Evolutionary conservation across 805 yeast species (phyloP).

Genomic region (Pichia gijzeniarum): DNA sequence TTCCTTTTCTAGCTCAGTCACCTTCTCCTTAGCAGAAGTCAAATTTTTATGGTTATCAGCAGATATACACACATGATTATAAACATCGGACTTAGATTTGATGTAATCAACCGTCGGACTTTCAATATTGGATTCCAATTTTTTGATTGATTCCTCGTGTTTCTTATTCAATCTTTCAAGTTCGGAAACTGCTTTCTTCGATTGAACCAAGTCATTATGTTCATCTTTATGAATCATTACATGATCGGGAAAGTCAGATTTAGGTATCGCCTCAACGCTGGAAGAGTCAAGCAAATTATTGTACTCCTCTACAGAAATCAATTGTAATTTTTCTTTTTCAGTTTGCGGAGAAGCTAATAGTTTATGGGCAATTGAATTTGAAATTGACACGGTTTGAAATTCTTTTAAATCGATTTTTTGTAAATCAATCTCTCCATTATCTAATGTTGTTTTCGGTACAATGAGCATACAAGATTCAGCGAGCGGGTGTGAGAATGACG

Average conservation of each 20-base stretch:
- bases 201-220: not conserved
- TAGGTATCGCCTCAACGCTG: not conserved
- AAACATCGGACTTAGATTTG: slow-evolving; percentile 12
- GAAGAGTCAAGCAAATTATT: not conserved
- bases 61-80: slow-evolving; percentile 14
- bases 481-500: not conserved
- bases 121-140: not conserved
- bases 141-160: slow-evolving; percentile 7
- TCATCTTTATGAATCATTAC: not conserved
- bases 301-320: not conserved
- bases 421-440: not conserved
- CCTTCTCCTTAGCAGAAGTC: not conserved
- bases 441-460: slow-evolving; percentile 9
- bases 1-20: not conserved
- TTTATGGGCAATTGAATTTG: slow-evolving; percentile 1
- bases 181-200: not conserved
- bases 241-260: not conserved
- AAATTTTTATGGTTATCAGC: slow-evolving; percentile 5
- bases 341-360: slow-evolving; percentile 14
- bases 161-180: slow-evolving; percentile 6
- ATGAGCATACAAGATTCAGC: slow-evolving; percentile 6
- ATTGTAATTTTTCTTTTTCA: not conserved
- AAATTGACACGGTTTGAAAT: slow-evolving; percentile 16
- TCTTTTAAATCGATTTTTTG: slow-evolving; percentile 7
- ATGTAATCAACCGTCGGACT: slow-evolving; percentile 18